Evolutionary conservation across 495 filamentous ascomycete species (phyloP), one percentile per base, ranked within the genome.

Genomic region (Gamarada debralockiae): DNA sequence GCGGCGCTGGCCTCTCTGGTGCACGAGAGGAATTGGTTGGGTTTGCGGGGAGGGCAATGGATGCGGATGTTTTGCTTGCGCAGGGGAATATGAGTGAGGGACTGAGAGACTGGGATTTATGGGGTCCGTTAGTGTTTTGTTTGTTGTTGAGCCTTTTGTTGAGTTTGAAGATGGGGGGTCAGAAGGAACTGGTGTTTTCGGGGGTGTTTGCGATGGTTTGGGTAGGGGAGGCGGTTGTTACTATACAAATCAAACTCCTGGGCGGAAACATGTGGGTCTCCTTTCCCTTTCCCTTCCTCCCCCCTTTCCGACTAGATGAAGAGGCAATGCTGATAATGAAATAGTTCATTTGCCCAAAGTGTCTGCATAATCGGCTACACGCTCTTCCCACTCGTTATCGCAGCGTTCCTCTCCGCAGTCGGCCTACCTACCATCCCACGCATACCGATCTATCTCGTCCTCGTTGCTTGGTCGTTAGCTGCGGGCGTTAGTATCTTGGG

Each of bases 341-440:
- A 42, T 58, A 97, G 93, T 56, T 96, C 93, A 22, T 98, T 98
- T 70, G 92, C 95, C 73, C 93, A 97, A 69, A 92, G 89, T 41
- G 80, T 98, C 56, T 96, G 89, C 68, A 95, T 98, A 61, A 98
- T 98, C 67, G 93, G 93, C 31, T 98, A 98, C 70, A 98, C 93
- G 2, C 83, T 98, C 48, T 98, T 98, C 73, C 93, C 93, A n/a
- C 78, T 98, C 33, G 95, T 97, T 62, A 86, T 98, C 61, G 95
- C 95, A 6, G 82, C 93, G 12, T 68, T 97, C 34, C 80, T 98
- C 52, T 95, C 90, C 50, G 92, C 90, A 0, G 54, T 98, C 8
- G 73, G 78, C 43, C 75, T 97, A 5, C 84, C 81, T 24, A 84
- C 79, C 27, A 84, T 97, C 58, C 79, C 82, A 1, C 76, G 93